Conservation (phyloP, 768 basidiomycete species). For the Naganishia vaughanmartiniae region DNA sequence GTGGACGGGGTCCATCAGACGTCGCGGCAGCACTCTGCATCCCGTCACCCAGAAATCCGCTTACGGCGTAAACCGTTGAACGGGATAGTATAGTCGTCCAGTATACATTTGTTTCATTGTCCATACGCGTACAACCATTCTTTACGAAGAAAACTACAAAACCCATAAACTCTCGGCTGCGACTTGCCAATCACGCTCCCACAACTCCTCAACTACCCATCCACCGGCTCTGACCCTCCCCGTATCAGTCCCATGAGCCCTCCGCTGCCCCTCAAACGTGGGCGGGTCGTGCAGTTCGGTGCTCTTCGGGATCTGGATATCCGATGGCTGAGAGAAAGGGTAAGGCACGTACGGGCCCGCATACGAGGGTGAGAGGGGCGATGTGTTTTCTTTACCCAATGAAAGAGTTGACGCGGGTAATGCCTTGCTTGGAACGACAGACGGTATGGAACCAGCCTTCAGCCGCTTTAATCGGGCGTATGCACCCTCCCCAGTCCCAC, state of each 20-base stretch:
- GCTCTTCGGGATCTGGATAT: not conserved
- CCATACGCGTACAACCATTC: not conserved
- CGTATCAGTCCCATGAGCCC: conserved; percentile 37
- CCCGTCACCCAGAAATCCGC: not conserved
- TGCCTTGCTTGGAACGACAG: conserved; percentile 24
- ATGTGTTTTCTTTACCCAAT: conserved; percentile 12
- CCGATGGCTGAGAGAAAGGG: conserved; percentile 40
- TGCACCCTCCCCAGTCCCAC: conserved; percentile 15
- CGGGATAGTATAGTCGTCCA: not conserved
- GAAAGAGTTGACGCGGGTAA: not conserved
- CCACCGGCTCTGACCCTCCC: conserved; percentile 44
- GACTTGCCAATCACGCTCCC: conserved; percentile 44
- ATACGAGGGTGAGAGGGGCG: conserved; percentile 38
- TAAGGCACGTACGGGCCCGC: conserved; percentile 46
- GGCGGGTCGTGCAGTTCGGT: conserved; percentile 8
- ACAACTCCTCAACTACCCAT: conserved; percentile 41
- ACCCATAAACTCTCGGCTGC: conserved; percentile 41
- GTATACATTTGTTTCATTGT: not conserved
- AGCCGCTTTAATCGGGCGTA: conserved; percentile 37
- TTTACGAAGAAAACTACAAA: not conserved
- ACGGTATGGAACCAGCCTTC: conserved; percentile 34
- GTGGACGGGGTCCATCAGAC: not conserved
- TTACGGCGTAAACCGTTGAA: conserved; percentile 5
- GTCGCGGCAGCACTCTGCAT: not conserved
- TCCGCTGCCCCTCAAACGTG: conserved; percentile 41